Percentiles rank a stretch among this genome's conserved stretches.
phyloP scores from a whole-genome alignment of 225 moss, liverwort and hornwort genomes.

The Rhytidiadelphus loreus region DNA sequence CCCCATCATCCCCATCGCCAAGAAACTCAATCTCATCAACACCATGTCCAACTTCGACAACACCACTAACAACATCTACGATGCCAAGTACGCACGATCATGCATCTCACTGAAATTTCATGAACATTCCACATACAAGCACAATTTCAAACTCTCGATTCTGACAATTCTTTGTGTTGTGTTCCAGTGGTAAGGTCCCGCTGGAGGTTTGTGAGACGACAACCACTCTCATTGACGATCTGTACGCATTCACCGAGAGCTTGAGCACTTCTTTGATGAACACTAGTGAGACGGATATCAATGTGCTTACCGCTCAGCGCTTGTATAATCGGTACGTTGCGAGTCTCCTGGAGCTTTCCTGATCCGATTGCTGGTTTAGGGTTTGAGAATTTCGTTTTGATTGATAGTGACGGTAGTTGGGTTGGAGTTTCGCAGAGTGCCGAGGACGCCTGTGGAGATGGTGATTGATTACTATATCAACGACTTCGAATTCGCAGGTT shows the following conservation, averaged over 20 bases:
- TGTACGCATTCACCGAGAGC: not conserved
- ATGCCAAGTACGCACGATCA: not conserved
- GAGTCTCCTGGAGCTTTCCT: not conserved
- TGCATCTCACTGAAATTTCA: not conserved
- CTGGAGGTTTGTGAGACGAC: not conserved
- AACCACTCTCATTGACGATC: not conserved
- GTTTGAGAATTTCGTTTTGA: not conserved
- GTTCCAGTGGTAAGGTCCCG: not conserved
- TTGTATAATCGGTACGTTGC: constrained; percentile 37
- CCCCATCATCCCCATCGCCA: constrained; percentile 49
- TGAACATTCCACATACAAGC: not conserved
- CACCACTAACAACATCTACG: constrained; percentile 48
- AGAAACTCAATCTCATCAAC: constrained; percentile 30
- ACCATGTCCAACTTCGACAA: constrained; percentile 32
- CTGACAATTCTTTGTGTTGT: not conserved
- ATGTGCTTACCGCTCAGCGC: constrained; percentile 59
- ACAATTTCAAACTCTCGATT: not conserved
- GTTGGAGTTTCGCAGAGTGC: constrained; percentile 18
- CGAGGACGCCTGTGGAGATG: constrained; percentile 53
- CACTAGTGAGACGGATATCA: constrained; percentile 37
- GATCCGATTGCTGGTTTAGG: not conserved
- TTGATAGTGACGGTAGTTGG: not conserved
- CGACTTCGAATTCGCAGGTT: constrained; percentile 70
- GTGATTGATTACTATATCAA: constrained; percentile 46
- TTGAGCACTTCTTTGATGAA: not conserved